Conservation (phyloP, 2,329 filamentous ascomycete species). For the Botrytis byssoidea region DNA sequence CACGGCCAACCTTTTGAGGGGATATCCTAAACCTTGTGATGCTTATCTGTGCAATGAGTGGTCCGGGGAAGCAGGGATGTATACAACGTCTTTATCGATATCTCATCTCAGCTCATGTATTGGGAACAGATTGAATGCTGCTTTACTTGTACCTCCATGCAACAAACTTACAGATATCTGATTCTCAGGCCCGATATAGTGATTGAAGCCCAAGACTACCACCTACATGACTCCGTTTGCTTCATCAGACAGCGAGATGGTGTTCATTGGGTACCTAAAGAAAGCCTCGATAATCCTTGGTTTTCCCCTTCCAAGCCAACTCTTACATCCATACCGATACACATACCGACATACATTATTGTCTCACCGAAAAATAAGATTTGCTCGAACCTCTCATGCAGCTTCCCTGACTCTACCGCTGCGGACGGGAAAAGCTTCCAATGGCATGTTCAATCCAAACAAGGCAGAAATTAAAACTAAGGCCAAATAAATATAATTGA, state of each 20-base stretch:
- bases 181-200: not conserved
- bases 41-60: not conserved
- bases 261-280: not conserved
- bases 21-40: not conserved
- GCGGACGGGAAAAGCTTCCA: too few relatives aligned
- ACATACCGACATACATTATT: not conserved
- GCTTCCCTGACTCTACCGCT: not conserved
- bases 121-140: conserved; percentile 3
- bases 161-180: not conserved
- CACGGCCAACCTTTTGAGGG: not conserved
- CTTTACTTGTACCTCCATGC: conserved; percentile 3
- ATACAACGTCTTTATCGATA: conserved; percentile 7
- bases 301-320: conserved; percentile 5
- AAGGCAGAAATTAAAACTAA: conserved; percentile 11
- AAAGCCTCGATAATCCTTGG: conserved; percentile 2
- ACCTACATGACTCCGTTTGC: conserved; percentile 10
- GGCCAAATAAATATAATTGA: not conserved
- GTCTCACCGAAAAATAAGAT: conserved; percentile 1
- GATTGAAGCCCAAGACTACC: conserved; percentile 3
- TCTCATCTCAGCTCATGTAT: not conserved
- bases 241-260: conserved; percentile 5
- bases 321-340: not conserved
- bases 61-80: conserved; percentile 20
- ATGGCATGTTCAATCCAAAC: conserved; percentile 1
- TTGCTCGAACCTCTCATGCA: conserved; percentile 15